Evolutionary conservation across 768 basidiomycete genomes (phyloP), one percentile per base, ranked within the genome.

Genomic region (Gloeophyllum trabeum): DNA sequence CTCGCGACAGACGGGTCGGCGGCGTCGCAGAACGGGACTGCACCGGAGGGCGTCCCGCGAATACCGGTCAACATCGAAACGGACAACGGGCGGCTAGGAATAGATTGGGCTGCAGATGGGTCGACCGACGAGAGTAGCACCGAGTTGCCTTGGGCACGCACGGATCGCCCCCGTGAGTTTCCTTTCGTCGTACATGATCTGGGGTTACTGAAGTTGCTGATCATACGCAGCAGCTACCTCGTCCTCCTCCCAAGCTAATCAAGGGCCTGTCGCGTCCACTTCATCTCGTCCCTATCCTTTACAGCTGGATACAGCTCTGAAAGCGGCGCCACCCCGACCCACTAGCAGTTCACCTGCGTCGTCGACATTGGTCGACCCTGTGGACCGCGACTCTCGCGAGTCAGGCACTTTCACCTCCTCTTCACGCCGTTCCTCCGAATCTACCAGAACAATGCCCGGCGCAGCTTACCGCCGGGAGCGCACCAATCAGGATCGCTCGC

Each of bases 401-500:
- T n/a, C n/a, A n/a, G n/a, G n/a, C n/a, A n/a, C n/a, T n/a, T n/a
- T n/a, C n/a, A n/a, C 28, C 16, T 32, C 28, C 10, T 10, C 28
- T 10, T 32, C 28, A 10, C 28, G 28, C 16, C 28, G 28, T 32
- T 88, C 84, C 3, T 76, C 79, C 4, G 87, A 90, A 47, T 84
- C 85, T 6, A 50, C 70, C 19, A 73, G 75, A 45, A 79, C 78
- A 2, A 63, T 77, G 36, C 78, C 81, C 20, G 70, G 66, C 24
- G 47, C 59, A 19, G 61, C 58, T 3, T 65, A 71, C 46, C 75
- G 76, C 43, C 73, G 79, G 37, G 79, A 84, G 49, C 76, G 79
- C 42, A 54, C 62, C 3, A 51, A 61, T 3, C 79, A 81, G 49
- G 84, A 88, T 61, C 76, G 87, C 22, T 66, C 85, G 37, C 71